These are phyloP conservation scores for Gossypioides kirkii DNA, from an alignment of 345 rosid species.

Conservation along the genomic window DNA sequence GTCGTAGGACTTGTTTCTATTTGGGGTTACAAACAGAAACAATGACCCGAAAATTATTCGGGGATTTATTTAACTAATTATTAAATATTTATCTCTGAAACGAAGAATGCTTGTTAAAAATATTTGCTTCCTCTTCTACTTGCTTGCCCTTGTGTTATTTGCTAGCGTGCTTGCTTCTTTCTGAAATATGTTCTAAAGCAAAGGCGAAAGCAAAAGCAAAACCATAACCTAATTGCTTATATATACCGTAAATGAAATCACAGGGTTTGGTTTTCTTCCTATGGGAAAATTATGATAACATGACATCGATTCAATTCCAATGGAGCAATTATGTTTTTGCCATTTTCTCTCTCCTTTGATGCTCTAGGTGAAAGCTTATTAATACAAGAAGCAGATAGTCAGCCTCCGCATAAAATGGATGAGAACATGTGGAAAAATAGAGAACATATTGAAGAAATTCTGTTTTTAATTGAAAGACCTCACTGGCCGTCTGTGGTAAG, in stretches of 20 bases:
- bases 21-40: slow-evolving; percentile 5
- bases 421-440: slow-evolving; percentile 98
- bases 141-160: not conserved
- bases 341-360: not conserved
- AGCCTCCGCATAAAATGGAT: slow-evolving; percentile 84
- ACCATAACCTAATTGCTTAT: not conserved
- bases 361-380: slow-evolving; percentile 48
- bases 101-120: not conserved
- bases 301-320: not conserved
- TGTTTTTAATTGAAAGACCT: slow-evolving; percentile 60
- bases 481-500: slow-evolving; percentile 64
- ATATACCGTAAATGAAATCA: not conserved
- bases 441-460: slow-evolving; percentile 80
- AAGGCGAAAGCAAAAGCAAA: not conserved
- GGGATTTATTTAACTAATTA: not conserved
- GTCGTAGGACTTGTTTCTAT: not conserved
- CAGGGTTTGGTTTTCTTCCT: not conserved
- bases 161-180: not conserved
- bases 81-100: not conserved
- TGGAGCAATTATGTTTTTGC: not conserved
- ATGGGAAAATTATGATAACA: not conserved
- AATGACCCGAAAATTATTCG: not conserved
- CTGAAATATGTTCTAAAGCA: not conserved
- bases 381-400: slow-evolving; percentile 51
- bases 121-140: not conserved